Base-by-base conservation (phyloP, 208 protist species). In the Trypanosoma congolense region DNA sequence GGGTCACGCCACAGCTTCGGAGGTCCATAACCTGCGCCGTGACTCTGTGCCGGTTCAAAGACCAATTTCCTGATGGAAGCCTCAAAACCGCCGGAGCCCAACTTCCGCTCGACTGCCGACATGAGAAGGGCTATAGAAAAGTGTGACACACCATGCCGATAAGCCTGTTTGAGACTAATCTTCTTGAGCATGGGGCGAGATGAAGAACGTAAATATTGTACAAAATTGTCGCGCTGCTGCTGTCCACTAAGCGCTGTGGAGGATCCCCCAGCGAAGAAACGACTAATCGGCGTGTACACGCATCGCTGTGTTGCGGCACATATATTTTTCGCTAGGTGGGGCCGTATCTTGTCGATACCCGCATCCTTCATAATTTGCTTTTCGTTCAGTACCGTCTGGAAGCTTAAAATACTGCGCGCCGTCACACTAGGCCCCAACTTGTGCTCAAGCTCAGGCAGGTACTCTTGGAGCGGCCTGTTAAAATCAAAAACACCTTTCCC, bases 1-100 rank as follows among this genome's bases (percentile, higher is more conserved):
- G 85, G 85, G 59, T 89, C 77, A 36, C 76, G 80, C 76, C 77
- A 92, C 45, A 87, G 51, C 54, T 68, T 70, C 12, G 85, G 85
- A 5, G 73, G 56, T 9, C 85, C 85, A 56, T 82, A 93, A 9
- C 79, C 81, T 1, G 73, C 52, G 18, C 75, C 78, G 50, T 93
- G 67, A 44, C 68, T 71, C 72, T 93, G 65, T 12, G 76, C 76
- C 10, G 52, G 65, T 35, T 79, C 77, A 55, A 93, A 93, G 42
- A 90, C 80, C 22, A 61, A 54, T 4, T 57, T 41, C 21, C 73
- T 70, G 3, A 93, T 88, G 5, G 76, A 66, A 3, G 73, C 71
- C 70, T 93, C 81, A 55, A 90, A 93, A 52, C 65, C 77, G 30
- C 35, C 42, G 0, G 70, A 73, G 33, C 66, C 61, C 35, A 93